Evolutionary conservation across 2,329 filamentous ascomycete species (phyloP), one percentile per base, ranked within the genome.

Genomic region (Aspergillus flavus): DNA sequence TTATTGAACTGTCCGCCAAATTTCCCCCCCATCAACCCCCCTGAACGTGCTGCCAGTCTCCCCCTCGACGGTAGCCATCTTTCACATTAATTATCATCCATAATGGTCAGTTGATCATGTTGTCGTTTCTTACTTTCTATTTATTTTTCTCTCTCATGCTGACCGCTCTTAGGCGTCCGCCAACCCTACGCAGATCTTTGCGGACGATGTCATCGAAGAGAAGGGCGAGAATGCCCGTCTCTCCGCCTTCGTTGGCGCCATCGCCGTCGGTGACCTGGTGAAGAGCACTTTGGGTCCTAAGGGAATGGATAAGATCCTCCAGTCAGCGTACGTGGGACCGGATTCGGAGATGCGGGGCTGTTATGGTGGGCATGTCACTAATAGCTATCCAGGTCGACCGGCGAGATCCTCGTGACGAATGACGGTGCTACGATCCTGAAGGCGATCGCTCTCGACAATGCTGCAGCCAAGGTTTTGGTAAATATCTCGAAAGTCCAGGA

Each of bases 401-500:
- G 92, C 73, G 92, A 98, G 75, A 97, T 98, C 74, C 92, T 98
- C 88, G 95, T 99, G 66, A 99, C 95, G 64, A 99, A 99, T 81
- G 95, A 99, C 81, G 95, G 95, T 76, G 95, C 95, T 67, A 99
- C 95, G 28, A 99, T 99, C 71, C 87, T 99, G 68, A 99, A 99
- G 82, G 92, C 94, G 59, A 99, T 99, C 79, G 95, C 95, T 50
- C 90, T 99, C 75, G 95, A 99, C 80, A 99, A 99, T 78, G 95
- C 95, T 50, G 95, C 95, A 26, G 95, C 95, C 60, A 99, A 99
- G 83, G 95, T 99, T 6, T 86, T 99, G 50, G 95, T 99, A 77
- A 99, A 99, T 80, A 98, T 99, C 73, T 98, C 94, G 67, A 99
- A 99, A 83, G 95, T 99, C 6, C 95, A 99, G 79, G 95, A 99